These are phyloP conservation scores for Russula olivacea DNA, from an alignment of 768 basidiomycete species.

Conservation along the genomic window DNA sequence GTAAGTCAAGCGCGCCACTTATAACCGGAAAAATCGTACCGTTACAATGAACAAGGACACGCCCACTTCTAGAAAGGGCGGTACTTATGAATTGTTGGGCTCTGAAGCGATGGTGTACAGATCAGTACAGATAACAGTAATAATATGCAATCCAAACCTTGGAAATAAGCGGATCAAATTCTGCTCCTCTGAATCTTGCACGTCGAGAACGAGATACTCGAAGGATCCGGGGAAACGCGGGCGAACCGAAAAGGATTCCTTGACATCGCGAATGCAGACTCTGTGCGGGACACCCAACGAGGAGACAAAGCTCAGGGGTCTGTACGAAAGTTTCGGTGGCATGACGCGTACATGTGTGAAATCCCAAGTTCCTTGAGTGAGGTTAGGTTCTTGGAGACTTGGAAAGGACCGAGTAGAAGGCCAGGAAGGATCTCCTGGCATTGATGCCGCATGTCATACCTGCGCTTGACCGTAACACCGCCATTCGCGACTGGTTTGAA, in stretches of 20 bases:
- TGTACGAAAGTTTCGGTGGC: constrained; percentile 8
- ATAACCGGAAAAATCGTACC: constrained; percentile 40
- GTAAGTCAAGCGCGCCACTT: not conserved
- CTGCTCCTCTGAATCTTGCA: constrained; percentile 91
- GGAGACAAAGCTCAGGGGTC: constrained; percentile 3
- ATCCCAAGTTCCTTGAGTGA: constrained; percentile 59
- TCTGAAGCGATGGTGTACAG: constrained; percentile 34
- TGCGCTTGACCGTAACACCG: constrained; percentile 28
- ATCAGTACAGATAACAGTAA: not conserved
- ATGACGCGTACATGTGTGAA: constrained; percentile 66
- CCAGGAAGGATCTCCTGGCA: constrained; percentile 87
- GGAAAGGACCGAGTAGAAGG: constrained; percentile 80
- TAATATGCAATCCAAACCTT: constrained; percentile 41
- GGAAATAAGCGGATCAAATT: constrained; percentile 90
- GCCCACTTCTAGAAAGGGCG: constrained; percentile 60
- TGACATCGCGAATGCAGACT: constrained; percentile 82
- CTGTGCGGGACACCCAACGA: constrained; percentile 37
- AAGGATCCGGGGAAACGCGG: constrained; percentile 81
- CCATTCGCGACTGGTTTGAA: constrained; percentile 2
- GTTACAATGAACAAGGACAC: constrained; percentile 86
- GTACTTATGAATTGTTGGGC: constrained; percentile 71
- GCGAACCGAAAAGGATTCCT: constrained; percentile 84
- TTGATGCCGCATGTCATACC: constrained; percentile 94
- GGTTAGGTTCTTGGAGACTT: constrained; percentile 77
- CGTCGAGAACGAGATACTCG: constrained; percentile 73